phyloP scores from a whole-genome alignment of 495 filamentous ascomycete species.

The Talaromyces nanjingensis region DNA sequence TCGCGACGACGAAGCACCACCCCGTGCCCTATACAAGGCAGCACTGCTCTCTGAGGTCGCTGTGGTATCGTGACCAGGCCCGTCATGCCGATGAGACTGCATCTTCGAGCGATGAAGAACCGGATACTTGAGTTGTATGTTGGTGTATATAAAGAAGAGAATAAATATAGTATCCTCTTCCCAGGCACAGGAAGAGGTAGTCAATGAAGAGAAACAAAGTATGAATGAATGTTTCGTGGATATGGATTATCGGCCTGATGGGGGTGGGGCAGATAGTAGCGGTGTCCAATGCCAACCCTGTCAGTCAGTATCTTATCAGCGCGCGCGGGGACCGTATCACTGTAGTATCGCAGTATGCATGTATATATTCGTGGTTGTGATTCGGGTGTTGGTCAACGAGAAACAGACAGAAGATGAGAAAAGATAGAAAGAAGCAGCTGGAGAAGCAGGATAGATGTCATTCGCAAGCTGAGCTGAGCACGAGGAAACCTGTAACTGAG shows the following conservation, averaged over 20 bases:
- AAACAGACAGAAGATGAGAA: not conserved
- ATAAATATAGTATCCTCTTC: not conserved
- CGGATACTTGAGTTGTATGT: too few species aligned
- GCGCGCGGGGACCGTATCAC: not conserved
- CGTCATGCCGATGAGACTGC: constrained; percentile 42
- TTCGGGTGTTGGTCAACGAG: not conserved
- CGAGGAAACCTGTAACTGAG: not conserved
- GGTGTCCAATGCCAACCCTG: constrained; percentile 3
- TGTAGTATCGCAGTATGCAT: not conserved
- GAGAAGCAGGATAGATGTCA: not conserved
- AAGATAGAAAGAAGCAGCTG: not conserved
- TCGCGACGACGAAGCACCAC: constrained; percentile 26
- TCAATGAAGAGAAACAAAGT: constrained; percentile 7
- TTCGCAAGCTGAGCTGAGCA: not conserved
- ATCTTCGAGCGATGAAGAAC: constrained; percentile 18
- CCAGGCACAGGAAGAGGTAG: constrained; percentile 1
- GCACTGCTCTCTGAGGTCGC: constrained; percentile 25
- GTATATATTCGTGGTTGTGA: not conserved
- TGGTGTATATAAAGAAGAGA: not conserved
- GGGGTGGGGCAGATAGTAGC: not conserved
- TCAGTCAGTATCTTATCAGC: constrained; percentile 2
- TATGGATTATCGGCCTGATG: not conserved
- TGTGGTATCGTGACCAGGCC: constrained; percentile 34
- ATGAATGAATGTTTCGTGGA: not conserved
- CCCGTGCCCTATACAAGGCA: constrained; percentile 34